Base-by-base conservation (phyloP, 2,329 filamentous ascomycete species). In the Phaeosphaeria sp. region DNA sequence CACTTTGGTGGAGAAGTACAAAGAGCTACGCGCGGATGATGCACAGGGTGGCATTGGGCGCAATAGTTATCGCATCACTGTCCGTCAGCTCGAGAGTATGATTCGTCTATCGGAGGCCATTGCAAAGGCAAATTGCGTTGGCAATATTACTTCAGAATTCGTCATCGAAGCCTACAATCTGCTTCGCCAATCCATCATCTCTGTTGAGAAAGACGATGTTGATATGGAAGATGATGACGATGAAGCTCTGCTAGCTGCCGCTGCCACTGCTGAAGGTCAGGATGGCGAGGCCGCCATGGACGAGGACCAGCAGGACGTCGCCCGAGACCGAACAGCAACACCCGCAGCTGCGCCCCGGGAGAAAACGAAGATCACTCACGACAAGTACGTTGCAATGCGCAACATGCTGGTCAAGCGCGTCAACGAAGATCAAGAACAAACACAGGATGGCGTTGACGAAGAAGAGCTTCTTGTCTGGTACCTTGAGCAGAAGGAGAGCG, bases 51-150 rank as follows among this genome's bases (percentile, higher is more conserved):
- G 95, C 30, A 88, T 97, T 50, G 95, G 95, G 59, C 87, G 92
- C 72, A 98, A 97, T 80, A 96, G 91, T 64, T 99, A 99, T 82
- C 89, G 95, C 58, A 99, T 99, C 76, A 99, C 95, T 0, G 95
- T 99, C 50, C 88, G 95, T 73, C 95, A 99, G 78, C 84, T 99
- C 1, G 95, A 99, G 79, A 94, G 90, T 73, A 89, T 99, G 85
- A 98, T 99, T 66, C 92, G 95, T 63, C 82, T 99, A 55, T 94
- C 90, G 54, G 95, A 99, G 78, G 95, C 95, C n/a, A 97, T 99
- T 66, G 95, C 95, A 57, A 98, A 98, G 79, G 92, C 93, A 57
- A 98, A 97, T 75, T 99, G 95, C 74, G 92, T 97, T 15, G 91
- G 94, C 69, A 93, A 97, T 63, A 90, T 99, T 60, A 89, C 88